Percentiles rank a stretch among this genome's conserved stretches.
phyloP scores from a whole-genome alignment of 2,329 filamentous ascomycete species.

The Arthrobotrys sinensis region DNA sequence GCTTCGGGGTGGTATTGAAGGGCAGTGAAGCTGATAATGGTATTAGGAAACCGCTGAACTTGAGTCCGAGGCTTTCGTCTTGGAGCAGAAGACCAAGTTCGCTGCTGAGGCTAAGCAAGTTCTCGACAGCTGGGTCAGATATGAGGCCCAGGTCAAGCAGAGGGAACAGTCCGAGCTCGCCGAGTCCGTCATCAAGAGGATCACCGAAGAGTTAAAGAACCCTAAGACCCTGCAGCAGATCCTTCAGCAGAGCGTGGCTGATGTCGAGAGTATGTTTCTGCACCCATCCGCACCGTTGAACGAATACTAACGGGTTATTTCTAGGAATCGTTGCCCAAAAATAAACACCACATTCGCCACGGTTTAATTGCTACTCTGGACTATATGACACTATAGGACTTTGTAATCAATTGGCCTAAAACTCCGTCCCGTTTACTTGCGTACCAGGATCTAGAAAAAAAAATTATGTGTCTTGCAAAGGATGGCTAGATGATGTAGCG shows the following conservation, averaged over 20 bases:
- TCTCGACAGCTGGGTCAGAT: constrained; percentile 98
- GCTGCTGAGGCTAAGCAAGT: constrained; percentile 94
- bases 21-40: constrained; percentile 7
- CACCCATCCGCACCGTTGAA: background rate
- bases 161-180: constrained; percentile 97
- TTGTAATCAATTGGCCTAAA: constrained; percentile 13
- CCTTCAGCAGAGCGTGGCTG: constrained; percentile 93
- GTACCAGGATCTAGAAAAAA: constrained; percentile 43
- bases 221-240: constrained; percentile 98
- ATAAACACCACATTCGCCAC: constrained; percentile 22
- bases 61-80: constrained; percentile 95
- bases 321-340: constrained; percentile 60
- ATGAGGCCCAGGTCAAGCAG: constrained; percentile 98
- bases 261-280: constrained; percentile 77
- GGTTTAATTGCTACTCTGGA: background rate
- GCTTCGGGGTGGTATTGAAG: background rate
- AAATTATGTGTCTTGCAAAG: constrained; percentile 30
- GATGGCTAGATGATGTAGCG: constrained; percentile 56
- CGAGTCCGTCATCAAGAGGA: constrained; percentile 93
- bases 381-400: constrained; percentile 17
- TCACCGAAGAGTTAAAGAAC: constrained; percentile 98
- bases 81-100: constrained; percentile 95
- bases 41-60: constrained; percentile 92
- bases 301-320: constrained; percentile 9
- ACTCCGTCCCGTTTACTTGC: constrained; percentile 23